Evolutionary conservation across 164 flowering plant species (phyloP), one percentile per base, ranked within the genome.

Genomic region (Macadamia integrifolia): DNA sequence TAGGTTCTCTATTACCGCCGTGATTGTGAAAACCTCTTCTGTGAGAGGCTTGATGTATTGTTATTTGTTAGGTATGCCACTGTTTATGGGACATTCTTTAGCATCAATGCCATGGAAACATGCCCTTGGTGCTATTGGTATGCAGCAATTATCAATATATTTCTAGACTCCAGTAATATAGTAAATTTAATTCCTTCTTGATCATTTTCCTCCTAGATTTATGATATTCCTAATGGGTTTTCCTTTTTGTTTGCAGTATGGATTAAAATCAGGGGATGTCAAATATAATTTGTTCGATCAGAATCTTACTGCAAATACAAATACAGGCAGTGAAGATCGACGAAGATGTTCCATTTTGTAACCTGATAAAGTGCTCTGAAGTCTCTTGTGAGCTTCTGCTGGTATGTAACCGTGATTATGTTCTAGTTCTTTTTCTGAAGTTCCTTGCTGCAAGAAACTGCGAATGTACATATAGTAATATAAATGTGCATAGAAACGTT

Each of bases 191-290:
- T 46, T 3, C 1, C 13, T 8, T 43, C 8, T 46, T 46, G 13
- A 9, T 9, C 50, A 46, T 46, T 46, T 46, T 46, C 40, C 50
- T 46, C 6, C 13, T 46, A 46, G 50, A 46, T 46, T 46, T 46
- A 1, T 3, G 50, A 46, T 46, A 46, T 46, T 46, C 13, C 9
- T 46, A 11, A 46, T 46, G 50, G 50, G 50, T 46, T 46, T 53
- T 53, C 18, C 57, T 53, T 14, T 46, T 46, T 46, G 50, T 32
- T 23, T 80, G 78, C 82, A 85, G 89, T 85, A 87, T 77, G 89
- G 89, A 61, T 59, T 81, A 72, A 80, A 76, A 69, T 59, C 66
- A 14, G 68, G 74, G 18, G 80, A 72, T 18, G 76, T 74, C 62
- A 78, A 69, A 44, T 71, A 72, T 35, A 72, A 28, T 62, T 52